Conservation (phyloP, 148 eudicot genomes). For the Mesembryanthemum crystallinum region DNA sequence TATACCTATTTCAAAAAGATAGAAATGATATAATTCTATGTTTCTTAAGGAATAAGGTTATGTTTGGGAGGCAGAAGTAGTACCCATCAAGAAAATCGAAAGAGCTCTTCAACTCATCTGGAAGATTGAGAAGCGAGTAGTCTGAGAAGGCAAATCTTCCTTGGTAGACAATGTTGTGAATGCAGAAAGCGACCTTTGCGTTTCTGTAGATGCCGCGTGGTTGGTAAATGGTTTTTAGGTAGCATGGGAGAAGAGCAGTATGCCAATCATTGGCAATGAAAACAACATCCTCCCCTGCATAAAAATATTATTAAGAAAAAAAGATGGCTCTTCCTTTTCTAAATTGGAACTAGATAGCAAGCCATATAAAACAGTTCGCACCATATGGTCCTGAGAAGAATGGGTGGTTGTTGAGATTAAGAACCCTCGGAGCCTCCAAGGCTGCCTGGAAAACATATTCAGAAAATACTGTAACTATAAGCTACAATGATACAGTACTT, state of each 20-base stretch:
- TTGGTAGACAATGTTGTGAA: slow-evolving; percentile 96
- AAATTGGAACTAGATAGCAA: neutral
- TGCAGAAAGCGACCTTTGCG: slow-evolving; percentile 90
- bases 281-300: slow-evolving; percentile 80
- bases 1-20: slow-evolving; percentile 39
- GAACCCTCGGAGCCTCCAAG: slow-evolving; percentile 80
- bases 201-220: slow-evolving; percentile 55
- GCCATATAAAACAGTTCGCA: slow-evolving; percentile 15
- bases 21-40: neutral
- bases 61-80: neutral
- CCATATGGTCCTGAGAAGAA: slow-evolving; percentile 88
- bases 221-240: slow-evolving; percentile 71
- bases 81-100: slow-evolving; percentile 90
- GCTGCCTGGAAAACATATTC: slow-evolving; percentile 64
- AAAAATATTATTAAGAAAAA: neutral
- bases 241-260: slow-evolving; percentile 81
- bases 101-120: slow-evolving; percentile 50
- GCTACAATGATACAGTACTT: neutral
- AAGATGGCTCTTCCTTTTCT: too few relatives aligned
- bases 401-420: slow-evolving; percentile 58
- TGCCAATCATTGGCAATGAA: slow-evolving; percentile 97
- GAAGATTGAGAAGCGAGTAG: slow-evolving; percentile 63
- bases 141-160: slow-evolving; percentile 76
- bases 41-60: neutral
- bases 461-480: neutral